Base-by-base conservation (phyloP, 1,284 basidiomycete species). In the Cutaneotrichosporon arboriforme region DNA sequence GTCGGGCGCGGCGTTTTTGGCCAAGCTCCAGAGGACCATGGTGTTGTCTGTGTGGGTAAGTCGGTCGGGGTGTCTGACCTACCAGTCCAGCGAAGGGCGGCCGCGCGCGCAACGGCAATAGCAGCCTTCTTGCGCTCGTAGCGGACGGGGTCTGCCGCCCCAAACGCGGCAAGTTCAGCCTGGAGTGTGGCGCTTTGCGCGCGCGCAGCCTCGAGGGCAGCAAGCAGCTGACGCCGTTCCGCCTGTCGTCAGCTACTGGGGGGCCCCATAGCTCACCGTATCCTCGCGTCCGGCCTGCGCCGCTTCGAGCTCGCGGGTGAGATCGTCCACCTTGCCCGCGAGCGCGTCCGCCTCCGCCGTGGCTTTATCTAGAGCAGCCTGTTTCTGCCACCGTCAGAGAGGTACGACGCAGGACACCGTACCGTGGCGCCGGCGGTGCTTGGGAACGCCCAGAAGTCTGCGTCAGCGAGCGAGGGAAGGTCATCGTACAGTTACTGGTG, bases 371-470 rank as follows among this genome's bases (percentile, higher is more conserved):
- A 90, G 68, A 36, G 83, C 80, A 36, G 79, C 66, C 58, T 68
- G 67, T 67, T 73, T 73, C 72, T 75, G 39, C 20, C 4, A 8
- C 2, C 8, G 5, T 40, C 14, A 23, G 8, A 4, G 22, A 15
- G 18, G 1, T 17, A 36, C n/a, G n/a, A n/a, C n/a, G n/a, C n/a
- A n/a, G n/a, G n/a, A 17, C 44, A 63, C 80, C 10, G 54, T 60
- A 90, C 90, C 65, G 84, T 79, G 4, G 86, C 82, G 5, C 90
- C 89, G 43, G 83, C 81, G 54, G 90, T 86, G 3, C 88, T 90
- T 4, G 90, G 90, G 67, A 92, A 92, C 65, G 87, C 87, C 90
- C 90, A 93, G 70, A 87, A 92, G 75, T 91, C 89, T 92, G 49
- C n/a, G n/a, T n/a, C n/a, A n/a, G n/a, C n/a, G n/a, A n/a, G 18